Conservation (phyloP, 2,329 filamentous ascomycete species). For the Plectosphaerella sp. region DNA sequence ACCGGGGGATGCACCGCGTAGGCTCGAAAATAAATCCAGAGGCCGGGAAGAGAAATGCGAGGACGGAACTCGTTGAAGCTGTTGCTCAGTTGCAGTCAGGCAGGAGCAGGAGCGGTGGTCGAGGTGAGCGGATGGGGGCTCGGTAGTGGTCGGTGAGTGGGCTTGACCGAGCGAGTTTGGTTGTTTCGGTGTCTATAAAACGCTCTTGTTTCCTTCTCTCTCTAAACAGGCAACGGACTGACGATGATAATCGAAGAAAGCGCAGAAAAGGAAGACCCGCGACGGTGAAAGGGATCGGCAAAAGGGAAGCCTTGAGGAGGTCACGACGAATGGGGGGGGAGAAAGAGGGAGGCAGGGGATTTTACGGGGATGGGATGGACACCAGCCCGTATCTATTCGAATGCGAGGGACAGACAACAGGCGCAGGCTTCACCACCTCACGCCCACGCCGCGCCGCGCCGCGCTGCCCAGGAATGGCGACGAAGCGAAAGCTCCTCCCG, state of each 20-base stretch:
- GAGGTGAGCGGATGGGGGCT: background rate
- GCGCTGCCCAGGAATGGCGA: conserved; percentile 1
- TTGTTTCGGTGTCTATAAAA: background rate
- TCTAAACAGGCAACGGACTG: background rate
- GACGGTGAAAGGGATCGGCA: conserved; percentile 2
- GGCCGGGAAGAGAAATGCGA: background rate
- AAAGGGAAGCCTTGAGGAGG: conserved; percentile 1
- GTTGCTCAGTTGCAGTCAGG: background rate
- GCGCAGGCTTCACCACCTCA: conserved; percentile 4
- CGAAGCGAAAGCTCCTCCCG: background rate
- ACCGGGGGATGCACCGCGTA: background rate
- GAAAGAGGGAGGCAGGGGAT: conserved; percentile 1
- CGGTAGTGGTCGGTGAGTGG: background rate
- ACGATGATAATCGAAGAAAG: background rate
- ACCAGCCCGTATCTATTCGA: background rate
- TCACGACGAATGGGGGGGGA: background rate
- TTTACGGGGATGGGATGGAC: background rate
- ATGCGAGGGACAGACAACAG: background rate
- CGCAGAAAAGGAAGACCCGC: background rate
- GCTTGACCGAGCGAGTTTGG: background rate
- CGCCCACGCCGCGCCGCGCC: too few relatives aligned
- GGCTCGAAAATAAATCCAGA: background rate
- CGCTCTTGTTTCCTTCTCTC: background rate
- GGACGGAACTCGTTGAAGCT: background rate
- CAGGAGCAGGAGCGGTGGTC: background rate